phyloP scores from a whole-genome alignment of 495 filamentous ascomycete species.

The Podospora sp. region DNA sequence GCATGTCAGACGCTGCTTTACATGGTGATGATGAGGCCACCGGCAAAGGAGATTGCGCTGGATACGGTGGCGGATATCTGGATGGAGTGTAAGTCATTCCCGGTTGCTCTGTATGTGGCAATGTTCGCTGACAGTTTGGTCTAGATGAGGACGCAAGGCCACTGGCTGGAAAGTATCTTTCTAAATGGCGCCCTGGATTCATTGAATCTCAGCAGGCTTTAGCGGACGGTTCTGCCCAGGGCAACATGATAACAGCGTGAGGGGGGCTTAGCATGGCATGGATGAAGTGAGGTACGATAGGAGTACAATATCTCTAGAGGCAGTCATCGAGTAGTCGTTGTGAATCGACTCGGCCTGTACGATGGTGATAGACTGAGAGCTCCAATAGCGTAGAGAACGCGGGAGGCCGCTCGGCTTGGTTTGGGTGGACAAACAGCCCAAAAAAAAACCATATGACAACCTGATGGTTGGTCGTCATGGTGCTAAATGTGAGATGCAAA shows the following conservation, averaged over 20 bases:
- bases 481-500: no score
- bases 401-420: no score
- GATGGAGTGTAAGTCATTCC: conserved; percentile 64
- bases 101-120: conserved; percentile 7
- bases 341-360: neutral
- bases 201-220: conserved; percentile 40
- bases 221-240: neutral
- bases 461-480: no score
- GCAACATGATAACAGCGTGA: neutral
- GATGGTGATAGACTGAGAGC: neutral
- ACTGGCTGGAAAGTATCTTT: conserved; percentile 55
- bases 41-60: conserved; percentile 76
- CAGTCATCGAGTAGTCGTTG: neutral
- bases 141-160: conserved; percentile 55
- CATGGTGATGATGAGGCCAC: conserved; percentile 81
- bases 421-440: no score
- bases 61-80: conserved; percentile 86
- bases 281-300: neutral
- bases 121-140: conserved; percentile 18
- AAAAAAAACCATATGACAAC: no score
- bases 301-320: neutral
- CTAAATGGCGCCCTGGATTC: conserved; percentile 56
- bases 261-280: neutral
- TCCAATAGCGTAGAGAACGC: neutral
- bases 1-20: conserved; percentile 61